A percentile compares a stretch with the other conserved stretches of the same genome.
Evolutionary conservation across 2,329 filamentous ascomycete genomes (phyloP).

Genomic region (Talaromyces sp.): DNA sequence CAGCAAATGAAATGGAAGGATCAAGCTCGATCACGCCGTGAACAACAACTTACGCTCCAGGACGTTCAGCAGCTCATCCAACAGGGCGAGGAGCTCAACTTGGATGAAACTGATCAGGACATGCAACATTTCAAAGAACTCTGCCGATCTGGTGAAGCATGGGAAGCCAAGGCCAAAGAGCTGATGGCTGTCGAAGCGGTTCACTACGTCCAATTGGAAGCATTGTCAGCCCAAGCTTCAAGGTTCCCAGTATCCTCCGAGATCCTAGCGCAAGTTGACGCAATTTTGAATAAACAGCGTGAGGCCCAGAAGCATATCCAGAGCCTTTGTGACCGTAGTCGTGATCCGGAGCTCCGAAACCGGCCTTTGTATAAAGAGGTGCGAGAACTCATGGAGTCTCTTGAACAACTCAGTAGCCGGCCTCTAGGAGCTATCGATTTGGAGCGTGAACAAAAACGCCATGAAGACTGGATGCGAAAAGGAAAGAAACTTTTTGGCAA

Average conservation of each 20-base stretch:
- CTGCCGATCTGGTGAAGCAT: constrained; percentile 69
- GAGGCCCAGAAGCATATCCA: constrained; percentile 88
- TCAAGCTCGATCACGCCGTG: constrained; percentile 63
- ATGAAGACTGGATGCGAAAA: constrained; percentile 98
- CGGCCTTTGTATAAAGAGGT: constrained; percentile 86
- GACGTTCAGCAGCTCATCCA: constrained; percentile 76
- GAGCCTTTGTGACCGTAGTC: constrained; percentile 72
- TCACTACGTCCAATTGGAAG: constrained; percentile 91
- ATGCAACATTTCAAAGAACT: constrained; percentile 72
- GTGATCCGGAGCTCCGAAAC: constrained; percentile 66
- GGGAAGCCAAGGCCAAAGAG: constrained; percentile 91
- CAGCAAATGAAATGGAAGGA: constrained; percentile 87
- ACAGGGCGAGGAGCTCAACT: constrained; percentile 69
- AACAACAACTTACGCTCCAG: constrained; percentile 63
- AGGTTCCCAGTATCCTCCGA: constrained; percentile 75
- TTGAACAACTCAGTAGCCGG: constrained; percentile 88
- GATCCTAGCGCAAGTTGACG: constrained; percentile 76
- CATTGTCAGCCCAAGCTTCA: constrained; percentile 76
- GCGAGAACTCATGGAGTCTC: constrained; percentile 78
- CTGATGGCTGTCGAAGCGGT: constrained; percentile 86
- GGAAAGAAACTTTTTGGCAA: constrained; percentile 98
- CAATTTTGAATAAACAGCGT: constrained; percentile 90
- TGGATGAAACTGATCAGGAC: constrained; percentile 75
- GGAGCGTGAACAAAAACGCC: constrained; percentile 87
- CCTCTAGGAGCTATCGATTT: constrained; percentile 85